A percentile compares a stretch with the other conserved stretches of the same genome.
Evolutionary conservation across 2,329 filamentous ascomycete species (phyloP).

Genomic region (Rosellinia necatrix): DNA sequence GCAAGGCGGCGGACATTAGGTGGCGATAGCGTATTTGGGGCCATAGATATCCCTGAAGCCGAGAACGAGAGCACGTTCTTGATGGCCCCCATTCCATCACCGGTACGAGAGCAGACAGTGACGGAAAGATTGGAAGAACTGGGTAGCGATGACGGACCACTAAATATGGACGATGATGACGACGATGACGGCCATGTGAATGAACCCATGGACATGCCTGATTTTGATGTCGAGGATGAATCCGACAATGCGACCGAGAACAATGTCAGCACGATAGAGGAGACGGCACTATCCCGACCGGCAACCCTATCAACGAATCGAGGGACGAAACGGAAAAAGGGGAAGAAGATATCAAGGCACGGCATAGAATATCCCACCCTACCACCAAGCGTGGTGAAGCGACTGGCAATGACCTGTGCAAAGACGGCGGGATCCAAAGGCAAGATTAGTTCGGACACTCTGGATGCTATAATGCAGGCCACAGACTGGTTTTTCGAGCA

Average conservation of each 20-base stretch:
- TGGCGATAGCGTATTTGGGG: conserved; percentile 56
- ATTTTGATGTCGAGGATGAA: conserved; percentile 35
- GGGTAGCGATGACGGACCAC: conserved; percentile 28
- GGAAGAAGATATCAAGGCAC: conserved; percentile 67
- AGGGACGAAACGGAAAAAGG: conserved; percentile 47
- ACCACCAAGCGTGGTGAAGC: conserved; percentile 74
- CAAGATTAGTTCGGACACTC: conserved; percentile 73
- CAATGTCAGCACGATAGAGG: conserved; percentile 18
- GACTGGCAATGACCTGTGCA: conserved; percentile 71
- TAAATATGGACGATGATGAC: conserved; percentile 32
- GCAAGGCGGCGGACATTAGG: conserved; percentile 46
- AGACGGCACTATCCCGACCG: conserved; percentile 10
- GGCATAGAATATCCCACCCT: conserved; percentile 78
- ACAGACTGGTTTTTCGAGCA: conserved; percentile 95
- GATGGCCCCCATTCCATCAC: conserved; percentile 45
- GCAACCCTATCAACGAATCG: conserved; percentile 4
- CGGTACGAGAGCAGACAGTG: conserved; percentile 35
- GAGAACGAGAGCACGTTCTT: conserved; percentile 58
- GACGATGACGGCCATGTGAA: conserved; percentile 33
- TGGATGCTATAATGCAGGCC: conserved; percentile 76
- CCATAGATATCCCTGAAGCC: conserved; percentile 53
- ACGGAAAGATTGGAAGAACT: conserved; percentile 28
- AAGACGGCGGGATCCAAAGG: conserved; percentile 68
- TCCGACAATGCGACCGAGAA: conserved; percentile 22
- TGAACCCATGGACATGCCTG: conserved; percentile 32